Evolutionary conservation across 108 stramenopile genomes (phyloP), one percentile per base, ranked within the genome.

Genomic region (Cyclotella distinguenda): DNA sequence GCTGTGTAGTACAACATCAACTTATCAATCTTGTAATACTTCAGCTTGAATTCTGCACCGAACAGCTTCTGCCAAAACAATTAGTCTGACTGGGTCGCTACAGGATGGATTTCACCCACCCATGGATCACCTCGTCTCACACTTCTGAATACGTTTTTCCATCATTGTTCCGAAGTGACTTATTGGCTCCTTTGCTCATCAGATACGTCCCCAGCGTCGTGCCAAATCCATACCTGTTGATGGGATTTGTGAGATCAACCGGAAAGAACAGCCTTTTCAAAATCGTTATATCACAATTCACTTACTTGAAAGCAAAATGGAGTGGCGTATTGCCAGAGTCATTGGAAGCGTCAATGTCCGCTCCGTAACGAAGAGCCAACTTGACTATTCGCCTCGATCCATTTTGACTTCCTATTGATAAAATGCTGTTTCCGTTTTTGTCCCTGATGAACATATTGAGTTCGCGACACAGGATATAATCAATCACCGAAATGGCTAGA

Each of bases 341-440:
- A 59, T 83, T 86, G 8, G 26, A 19, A 11, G 73, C 53, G 56
- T 86, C 78, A 5, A 81, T 81, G 40, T 86, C 70, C 8, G 77
- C 79, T 30, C 85, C 85, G 23, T 74, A 53, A 18, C 84, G 75
- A 39, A 85, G 59, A 12, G 80, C 75, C 18, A 70, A 58, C 80
- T 91, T 91, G 8, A 79, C 64, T 21, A 84, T 81, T 2, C 85
- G 46, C 49, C 87, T 87, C 35, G 79, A 77, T 12, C 87, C 87
- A 55, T 89, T 87, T 63, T 91, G 87, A 50, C 82, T 82, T 13
- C 82, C 85, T 11, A 86, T 66, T 16, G 64, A 40, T 1, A 87
- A 43, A 0, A 91, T 63, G 9, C 82, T 85, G 57, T 88, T 91
- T 15, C 86, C 86, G 31, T 77, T 66, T 6, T 64, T 45, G 66